phyloP scores from a whole-genome alignment of 768 basidiomycete genomes.

The Clathrus columnatus region DNA sequence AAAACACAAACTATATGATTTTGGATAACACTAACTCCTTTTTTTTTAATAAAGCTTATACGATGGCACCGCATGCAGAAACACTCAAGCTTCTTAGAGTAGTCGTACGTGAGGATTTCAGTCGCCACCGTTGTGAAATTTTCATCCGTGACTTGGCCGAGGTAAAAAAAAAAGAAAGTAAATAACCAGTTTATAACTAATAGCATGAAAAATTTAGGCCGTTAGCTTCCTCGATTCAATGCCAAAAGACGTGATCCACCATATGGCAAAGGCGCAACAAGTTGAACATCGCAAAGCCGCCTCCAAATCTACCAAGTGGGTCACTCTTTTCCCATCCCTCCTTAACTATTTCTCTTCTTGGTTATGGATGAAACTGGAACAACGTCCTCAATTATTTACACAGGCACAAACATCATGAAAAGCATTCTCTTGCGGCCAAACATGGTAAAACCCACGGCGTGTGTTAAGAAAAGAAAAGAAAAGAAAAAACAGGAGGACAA shows the following conservation, averaged over 20 bases:
- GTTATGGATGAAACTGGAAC: constrained; percentile 3
- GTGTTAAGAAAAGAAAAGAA: constrained; percentile 12
- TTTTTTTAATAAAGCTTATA: constrained; percentile 5
- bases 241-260: constrained; percentile 17
- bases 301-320: constrained; percentile 6
- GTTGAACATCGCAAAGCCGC: neutral
- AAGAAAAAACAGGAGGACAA: too few relatives aligned
- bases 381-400: constrained; percentile 5
- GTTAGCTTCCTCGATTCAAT: constrained; percentile 19
- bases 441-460: constrained; percentile 26
- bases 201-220: neutral
- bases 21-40: neutral
- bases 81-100: constrained; percentile 23
- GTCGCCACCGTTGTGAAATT: constrained; percentile 18
- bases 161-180: constrained; percentile 1
- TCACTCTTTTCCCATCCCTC: constrained; percentile 6
- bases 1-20: neutral
- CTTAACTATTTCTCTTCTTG: constrained; percentile 8
- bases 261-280: constrained; percentile 12
- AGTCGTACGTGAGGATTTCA: constrained; percentile 24
- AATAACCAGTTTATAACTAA: neutral
- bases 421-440: constrained; percentile 25
- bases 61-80: constrained; percentile 15
- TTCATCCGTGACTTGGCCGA: constrained; percentile 22
- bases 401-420: constrained; percentile 18